Conservation (phyloP, 139 green algal species). For the Micromonas pusilla region DNA sequence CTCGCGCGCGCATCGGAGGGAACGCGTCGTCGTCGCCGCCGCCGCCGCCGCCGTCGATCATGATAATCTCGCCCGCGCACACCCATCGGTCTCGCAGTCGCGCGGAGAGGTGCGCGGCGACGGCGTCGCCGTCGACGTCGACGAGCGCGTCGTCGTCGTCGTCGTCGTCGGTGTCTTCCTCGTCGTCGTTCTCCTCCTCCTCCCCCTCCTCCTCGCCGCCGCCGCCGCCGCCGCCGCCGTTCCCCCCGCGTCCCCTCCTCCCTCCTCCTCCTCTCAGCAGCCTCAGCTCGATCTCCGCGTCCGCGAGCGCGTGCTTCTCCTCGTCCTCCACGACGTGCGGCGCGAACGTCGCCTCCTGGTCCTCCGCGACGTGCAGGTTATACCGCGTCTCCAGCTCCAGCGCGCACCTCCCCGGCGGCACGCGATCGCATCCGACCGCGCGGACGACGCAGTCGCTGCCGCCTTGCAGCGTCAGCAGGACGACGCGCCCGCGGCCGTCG, state of each 20-base stretch:
- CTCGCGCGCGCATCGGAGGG: conserved; percentile 37
- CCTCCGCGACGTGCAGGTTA: neutral
- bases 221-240: too few relatives aligned
- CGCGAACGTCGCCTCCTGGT: neutral
- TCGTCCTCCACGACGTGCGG: neutral
- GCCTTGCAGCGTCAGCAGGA: neutral
- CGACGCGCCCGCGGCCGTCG: too few relatives aligned
- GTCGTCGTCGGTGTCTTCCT: neutral
- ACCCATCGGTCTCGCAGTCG: conserved; percentile 36
- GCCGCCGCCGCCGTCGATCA: conserved; percentile 12
- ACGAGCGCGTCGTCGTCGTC: neutral
- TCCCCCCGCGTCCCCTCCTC: too few relatives aligned
- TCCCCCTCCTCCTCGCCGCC: too few relatives aligned
- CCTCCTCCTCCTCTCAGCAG: neutral
- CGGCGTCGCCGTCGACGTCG: conserved; percentile 30
- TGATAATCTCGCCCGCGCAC: conserved; percentile 35
- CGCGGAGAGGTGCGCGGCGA: conserved; percentile 29
- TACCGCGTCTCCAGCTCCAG: neutral
- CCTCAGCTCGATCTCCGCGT: neutral
- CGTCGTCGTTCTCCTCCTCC: neutral
- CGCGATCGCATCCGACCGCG: neutral
- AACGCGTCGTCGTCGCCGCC: neutral
- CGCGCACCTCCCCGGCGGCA: neutral
- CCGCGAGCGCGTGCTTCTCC: neutral
- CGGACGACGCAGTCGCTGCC: neutral